Conservation (phyloP, 106 monocot species). For the Dendrobium officinale region DNA sequence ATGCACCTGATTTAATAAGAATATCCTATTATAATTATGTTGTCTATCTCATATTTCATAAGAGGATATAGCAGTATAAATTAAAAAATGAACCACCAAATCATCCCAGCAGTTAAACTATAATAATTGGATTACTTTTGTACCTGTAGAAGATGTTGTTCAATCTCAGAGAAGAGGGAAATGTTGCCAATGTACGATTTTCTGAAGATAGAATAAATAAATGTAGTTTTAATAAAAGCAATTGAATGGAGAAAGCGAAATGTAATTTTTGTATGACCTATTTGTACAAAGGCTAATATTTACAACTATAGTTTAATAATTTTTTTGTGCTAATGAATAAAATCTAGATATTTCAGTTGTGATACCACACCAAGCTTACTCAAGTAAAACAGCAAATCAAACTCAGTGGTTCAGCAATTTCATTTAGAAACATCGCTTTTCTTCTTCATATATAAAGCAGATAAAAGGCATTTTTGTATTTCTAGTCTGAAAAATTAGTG, state of each 20-base stretch:
- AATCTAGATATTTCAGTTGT: neutral
- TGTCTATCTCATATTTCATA: neutral
- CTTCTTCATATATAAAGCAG: neutral
- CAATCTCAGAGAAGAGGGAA: slow-evolving; percentile 65
- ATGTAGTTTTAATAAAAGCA: slow-evolving; percentile 2
- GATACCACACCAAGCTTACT: neutral
- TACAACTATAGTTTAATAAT: neutral
- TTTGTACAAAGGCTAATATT: neutral
- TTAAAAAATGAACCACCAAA: neutral
- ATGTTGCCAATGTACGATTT: slow-evolving; percentile 89
- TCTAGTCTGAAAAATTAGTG: neutral
- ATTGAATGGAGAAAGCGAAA: neutral
- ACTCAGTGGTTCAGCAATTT: neutral
- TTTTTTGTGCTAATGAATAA: neutral
- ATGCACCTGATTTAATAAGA: neutral
- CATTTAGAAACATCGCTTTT: neutral
- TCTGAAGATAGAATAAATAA: slow-evolving; percentile 37
- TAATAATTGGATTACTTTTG: slow-evolving; percentile 4
- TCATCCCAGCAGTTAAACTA: neutral
- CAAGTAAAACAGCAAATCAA: neutral
- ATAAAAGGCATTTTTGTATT: neutral
- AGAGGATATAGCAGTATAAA: neutral
- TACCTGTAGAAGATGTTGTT: slow-evolving; percentile 74
- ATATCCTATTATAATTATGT: neutral
- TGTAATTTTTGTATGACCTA: neutral